Conservation (phyloP, 306 rosid genomes). For the Dryas alaskensis region DNA sequence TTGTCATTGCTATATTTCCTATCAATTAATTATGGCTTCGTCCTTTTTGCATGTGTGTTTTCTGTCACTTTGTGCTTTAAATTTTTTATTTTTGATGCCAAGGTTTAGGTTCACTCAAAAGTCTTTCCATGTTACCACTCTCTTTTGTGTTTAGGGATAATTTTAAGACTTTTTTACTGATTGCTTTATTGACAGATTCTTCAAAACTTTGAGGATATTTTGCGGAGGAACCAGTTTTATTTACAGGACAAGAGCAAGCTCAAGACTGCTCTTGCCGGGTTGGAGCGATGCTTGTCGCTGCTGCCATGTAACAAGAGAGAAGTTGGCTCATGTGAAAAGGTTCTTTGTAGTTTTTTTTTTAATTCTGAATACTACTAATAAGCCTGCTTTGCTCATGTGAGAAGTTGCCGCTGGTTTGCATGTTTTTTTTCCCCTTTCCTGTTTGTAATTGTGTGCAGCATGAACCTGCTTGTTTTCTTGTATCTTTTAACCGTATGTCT, state of each 20-base stretch:
- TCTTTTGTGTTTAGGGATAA: neutral
- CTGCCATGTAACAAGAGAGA: slow-evolving; percentile 67
- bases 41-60: neutral
- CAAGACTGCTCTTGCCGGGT: slow-evolving; percentile 62
- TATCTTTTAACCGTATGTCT: neutral
- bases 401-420: neutral
- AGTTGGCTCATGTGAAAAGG: slow-evolving; percentile 52
- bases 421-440: neutral
- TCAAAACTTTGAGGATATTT: slow-evolving; percentile 69
- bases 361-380: slow-evolving; percentile 8
- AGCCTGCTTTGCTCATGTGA: too few species aligned
- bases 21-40: neutral
- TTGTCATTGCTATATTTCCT: neutral
- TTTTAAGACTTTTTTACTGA: slow-evolving; percentile 14
- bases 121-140: neutral
- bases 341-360: slow-evolving; percentile 25
- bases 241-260: slow-evolving; percentile 73
- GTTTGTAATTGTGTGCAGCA: neutral
- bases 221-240: slow-evolving; percentile 60
- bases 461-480: neutral
- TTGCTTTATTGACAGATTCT: slow-evolving; percentile 61
- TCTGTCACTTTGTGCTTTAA: neutral
- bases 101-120: neutral
- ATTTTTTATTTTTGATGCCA: neutral
- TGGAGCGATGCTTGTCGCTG: slow-evolving; percentile 72